A percentile compares a stretch with the other conserved stretches of the same genome.
phyloP scores from a whole-genome alignment of 169 alveolate species.

The Cystoisospora suis region DNA sequence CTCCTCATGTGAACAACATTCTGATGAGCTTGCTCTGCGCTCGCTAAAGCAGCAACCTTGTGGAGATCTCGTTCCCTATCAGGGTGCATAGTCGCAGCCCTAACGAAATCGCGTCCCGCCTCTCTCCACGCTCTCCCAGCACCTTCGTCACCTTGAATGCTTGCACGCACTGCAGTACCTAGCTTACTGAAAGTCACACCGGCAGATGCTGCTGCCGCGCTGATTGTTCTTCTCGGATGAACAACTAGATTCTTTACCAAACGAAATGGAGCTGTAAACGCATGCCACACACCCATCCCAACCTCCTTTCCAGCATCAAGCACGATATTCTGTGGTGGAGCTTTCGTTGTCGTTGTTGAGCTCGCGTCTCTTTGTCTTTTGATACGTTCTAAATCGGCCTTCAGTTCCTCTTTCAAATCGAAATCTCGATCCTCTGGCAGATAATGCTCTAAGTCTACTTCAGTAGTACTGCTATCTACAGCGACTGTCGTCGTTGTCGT shows the following conservation, averaged over 20 bases:
- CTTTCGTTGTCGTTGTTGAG: constrained; percentile 21
- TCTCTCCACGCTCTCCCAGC: neutral
- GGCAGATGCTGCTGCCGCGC: neutral
- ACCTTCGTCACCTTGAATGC: neutral
- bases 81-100: neutral
- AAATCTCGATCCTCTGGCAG: neutral
- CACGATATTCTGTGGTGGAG: neutral
- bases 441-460: too few species aligned
- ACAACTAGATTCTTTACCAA: neutral
- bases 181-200: neutral
- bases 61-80: neutral
- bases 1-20: too few species aligned
- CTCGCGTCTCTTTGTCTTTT: neutral
- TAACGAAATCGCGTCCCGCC: neutral
- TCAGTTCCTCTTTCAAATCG: neutral
- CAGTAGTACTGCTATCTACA: too few species aligned
- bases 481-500: too few species aligned
- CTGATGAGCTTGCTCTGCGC: too few species aligned
- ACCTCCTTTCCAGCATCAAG: neutral
- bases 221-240: neutral
- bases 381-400: neutral
- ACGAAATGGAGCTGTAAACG: neutral
- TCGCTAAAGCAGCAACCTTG: too few species aligned
- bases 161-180: neutral
- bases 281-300: neutral